Evolutionary conservation across 2,329 filamentous ascomycete species (phyloP).

Genomic region (Talaromyces sp.): DNA sequence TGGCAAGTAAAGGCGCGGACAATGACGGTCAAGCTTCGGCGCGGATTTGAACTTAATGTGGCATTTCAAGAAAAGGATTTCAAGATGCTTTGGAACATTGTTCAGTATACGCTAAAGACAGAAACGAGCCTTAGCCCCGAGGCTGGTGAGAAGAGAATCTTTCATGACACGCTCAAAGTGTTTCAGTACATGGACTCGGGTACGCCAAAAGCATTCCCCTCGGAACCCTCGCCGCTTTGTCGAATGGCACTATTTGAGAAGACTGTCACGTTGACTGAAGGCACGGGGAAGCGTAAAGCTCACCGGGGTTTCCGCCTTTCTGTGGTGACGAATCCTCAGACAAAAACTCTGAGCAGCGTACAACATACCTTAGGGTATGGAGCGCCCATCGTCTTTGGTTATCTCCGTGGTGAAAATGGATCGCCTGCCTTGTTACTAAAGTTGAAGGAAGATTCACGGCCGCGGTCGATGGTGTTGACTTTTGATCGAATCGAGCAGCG

Average conservation of each 20-base stretch:
- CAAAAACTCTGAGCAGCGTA: conserved; percentile 73
- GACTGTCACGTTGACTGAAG: conserved; percentile 64
- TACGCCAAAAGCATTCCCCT: conserved; percentile 71
- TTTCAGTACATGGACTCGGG: conserved; percentile 78
- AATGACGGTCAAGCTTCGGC: conserved; percentile 67
- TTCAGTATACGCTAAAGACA: conserved; percentile 77
- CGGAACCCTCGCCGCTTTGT: conserved; percentile 68
- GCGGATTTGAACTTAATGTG: conserved; percentile 70
- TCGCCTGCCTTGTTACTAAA: conserved; percentile 68
- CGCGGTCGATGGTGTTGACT: conserved; percentile 71
- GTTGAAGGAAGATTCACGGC: conserved; percentile 62
- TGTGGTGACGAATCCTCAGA: conserved; percentile 72
- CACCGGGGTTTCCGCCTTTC: conserved; percentile 78
- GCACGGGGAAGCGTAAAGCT: conserved; percentile 66
- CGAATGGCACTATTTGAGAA: conserved; percentile 74
- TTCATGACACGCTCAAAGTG: conserved; percentile 65
- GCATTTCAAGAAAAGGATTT: conserved; percentile 75
- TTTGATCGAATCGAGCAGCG: conserved; percentile 73
- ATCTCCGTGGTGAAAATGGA: conserved; percentile 68
- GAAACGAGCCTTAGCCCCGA: conserved; percentile 67
- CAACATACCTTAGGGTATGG: conserved; percentile 65
- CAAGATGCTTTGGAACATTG: conserved; percentile 74
- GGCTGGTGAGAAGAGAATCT: conserved; percentile 66
- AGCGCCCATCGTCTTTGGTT: conserved; percentile 72
- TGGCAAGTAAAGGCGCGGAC: conserved; percentile 69